Conservation (phyloP, 2,329 filamentous ascomycete genomes). For the Paecilomyces variotii region DNA sequence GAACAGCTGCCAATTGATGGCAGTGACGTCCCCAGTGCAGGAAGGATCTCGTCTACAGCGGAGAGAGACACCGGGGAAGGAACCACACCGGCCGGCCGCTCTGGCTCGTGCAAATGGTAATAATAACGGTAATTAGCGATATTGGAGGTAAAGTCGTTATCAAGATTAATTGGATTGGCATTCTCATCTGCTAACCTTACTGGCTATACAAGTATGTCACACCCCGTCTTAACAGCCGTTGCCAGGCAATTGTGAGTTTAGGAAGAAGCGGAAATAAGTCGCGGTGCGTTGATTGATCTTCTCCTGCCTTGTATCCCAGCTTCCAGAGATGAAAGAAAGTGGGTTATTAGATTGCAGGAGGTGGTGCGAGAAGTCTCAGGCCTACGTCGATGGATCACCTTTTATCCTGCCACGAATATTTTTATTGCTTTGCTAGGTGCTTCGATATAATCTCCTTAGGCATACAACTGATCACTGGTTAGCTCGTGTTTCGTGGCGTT, state of each 20-base stretch:
- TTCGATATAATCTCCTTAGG: conserved; percentile 59
- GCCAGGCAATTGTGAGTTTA: conserved; percentile 26
- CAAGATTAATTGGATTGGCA: not conserved
- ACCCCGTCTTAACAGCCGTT: conserved; percentile 32
- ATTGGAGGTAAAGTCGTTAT: not conserved
- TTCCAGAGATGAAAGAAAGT: conserved; percentile 44
- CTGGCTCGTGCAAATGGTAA: not conserved
- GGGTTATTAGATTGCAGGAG: conserved; percentile 69
- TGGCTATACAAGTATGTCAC: conserved; percentile 22
- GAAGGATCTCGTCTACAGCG: conserved; percentile 1
- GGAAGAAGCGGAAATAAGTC: conserved; percentile 31
- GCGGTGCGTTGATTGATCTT: conserved; percentile 40
- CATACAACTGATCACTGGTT: conserved; percentile 50
- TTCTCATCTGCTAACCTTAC: not conserved
- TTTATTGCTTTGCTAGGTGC: conserved; percentile 41
- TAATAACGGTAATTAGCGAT: not conserved
- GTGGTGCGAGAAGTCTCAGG: conserved; percentile 9
- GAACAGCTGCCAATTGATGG: not conserved
- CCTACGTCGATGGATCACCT: not conserved
- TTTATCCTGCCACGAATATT: conserved; percentile 1
- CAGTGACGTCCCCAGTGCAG: not conserved
- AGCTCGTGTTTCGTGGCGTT: conserved; percentile 7
- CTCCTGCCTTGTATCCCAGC: conserved; percentile 65
- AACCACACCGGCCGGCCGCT: not conserved
- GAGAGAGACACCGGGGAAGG: conserved; percentile 1